Conservation (phyloP, 2,329 filamentous ascomycete genomes). For the Fusarium oxysporum region DNA sequence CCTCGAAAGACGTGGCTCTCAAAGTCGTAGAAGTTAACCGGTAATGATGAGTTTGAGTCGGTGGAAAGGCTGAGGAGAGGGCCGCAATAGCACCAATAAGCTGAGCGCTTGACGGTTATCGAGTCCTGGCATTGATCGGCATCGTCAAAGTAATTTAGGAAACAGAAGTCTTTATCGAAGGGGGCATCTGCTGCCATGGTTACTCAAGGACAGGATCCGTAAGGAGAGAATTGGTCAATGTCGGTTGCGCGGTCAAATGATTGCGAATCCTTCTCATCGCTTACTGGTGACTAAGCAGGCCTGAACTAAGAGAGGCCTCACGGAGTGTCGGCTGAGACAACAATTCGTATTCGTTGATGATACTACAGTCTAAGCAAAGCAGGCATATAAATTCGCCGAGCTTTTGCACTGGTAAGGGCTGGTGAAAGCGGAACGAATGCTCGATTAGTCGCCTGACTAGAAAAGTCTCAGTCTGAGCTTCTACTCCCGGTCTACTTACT, state of each 20-base stretch:
- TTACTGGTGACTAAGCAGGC: constrained; percentile 9
- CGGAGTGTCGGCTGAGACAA: too few species aligned
- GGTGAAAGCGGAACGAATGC: too few species aligned
- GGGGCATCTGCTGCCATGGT: too few species aligned
- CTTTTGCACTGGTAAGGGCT: too few species aligned
- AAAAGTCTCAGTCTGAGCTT: too few species aligned
- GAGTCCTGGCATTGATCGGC: background rate
- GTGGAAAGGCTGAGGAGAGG: constrained; percentile 47
- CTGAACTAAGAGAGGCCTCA: too few species aligned
- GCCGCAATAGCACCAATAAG: constrained; percentile 60
- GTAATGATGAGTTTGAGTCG: constrained; percentile 34
- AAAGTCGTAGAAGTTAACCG: constrained; percentile 55
- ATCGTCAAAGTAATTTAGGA: constrained; percentile 9
- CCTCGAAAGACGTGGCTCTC: constrained; percentile 48
- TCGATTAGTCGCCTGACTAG: too few species aligned
- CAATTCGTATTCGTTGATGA: too few species aligned
- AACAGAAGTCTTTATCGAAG: background rate
- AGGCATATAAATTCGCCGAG: too few species aligned
- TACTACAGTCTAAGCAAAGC: too few species aligned
- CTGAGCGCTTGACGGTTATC: constrained; percentile 43
- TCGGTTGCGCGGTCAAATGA: background rate
- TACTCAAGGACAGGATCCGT: too few species aligned
- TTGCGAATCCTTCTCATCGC: constrained; percentile 1
- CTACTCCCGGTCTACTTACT: too few species aligned
- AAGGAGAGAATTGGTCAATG: background rate